A percentile compares a stretch with the other conserved stretches of the same genome.
phyloP scores from a whole-genome alignment of 495 filamentous ascomycete species.

The Clavariopsis aquatica region DNA sequence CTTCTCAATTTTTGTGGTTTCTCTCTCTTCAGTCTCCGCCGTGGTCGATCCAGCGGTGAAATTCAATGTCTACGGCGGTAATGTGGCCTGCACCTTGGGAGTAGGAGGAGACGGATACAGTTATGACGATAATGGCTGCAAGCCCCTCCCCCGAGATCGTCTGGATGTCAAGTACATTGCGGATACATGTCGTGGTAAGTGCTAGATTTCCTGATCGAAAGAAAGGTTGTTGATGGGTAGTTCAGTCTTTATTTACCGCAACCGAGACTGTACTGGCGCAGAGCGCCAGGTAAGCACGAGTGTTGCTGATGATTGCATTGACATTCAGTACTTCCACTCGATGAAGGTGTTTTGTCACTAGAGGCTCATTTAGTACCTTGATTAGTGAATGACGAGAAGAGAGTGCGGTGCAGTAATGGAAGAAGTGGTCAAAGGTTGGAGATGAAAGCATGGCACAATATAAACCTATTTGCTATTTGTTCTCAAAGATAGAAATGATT shows the following conservation, averaged over 20 bases:
- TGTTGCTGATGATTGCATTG: constrained; percentile 2
- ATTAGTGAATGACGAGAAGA: background rate
- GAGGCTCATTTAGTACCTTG: background rate
- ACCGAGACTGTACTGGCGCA: constrained; percentile 1
- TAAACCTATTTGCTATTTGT: too few species aligned
- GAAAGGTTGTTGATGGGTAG: background rate
- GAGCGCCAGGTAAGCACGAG: background rate
- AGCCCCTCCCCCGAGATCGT: background rate
- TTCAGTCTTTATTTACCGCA: constrained; percentile 3
- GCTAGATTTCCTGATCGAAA: background rate
- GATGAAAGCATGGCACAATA: constrained; percentile 2
- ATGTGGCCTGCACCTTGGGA: constrained; percentile 1
- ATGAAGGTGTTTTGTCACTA: constrained; percentile 2
- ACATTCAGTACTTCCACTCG: constrained; percentile 2
- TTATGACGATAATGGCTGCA: background rate
- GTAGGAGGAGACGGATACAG: constrained; percentile 1
- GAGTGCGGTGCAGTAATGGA: constrained; percentile 1
- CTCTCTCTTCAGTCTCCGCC: background rate
- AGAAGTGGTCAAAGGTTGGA: constrained; percentile 1
- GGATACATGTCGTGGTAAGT: background rate
- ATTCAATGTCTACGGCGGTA: constrained; percentile 2
- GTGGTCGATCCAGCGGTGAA: background rate
- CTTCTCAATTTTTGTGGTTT: background rate
- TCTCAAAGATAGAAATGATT: too few species aligned
- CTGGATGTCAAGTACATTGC: constrained; percentile 1